A percentile compares a stretch with the other conserved stretches of the same genome.
Conservation (phyloP, 345 rosid genomes). For the Clausena lansium region DNA sequence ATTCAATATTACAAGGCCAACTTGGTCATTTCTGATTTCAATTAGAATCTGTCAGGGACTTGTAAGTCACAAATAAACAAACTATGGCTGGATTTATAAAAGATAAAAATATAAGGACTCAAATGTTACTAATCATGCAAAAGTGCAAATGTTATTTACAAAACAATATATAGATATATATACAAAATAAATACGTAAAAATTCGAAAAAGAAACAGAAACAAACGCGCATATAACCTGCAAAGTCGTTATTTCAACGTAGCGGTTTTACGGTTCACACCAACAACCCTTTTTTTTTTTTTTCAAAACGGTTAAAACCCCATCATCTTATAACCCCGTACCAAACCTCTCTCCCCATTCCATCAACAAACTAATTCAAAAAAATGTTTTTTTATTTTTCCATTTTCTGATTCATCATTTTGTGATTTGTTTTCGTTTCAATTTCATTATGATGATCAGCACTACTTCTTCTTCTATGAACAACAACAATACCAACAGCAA, state of each 20-base stretch:
- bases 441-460: conserved; percentile 2
- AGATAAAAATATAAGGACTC: background rate
- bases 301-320: conserved; percentile 25
- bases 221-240: conserved; percentile 31
- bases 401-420: background rate
- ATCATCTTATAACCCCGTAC: background rate
- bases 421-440: background rate
- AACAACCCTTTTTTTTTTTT: conserved; percentile 33
- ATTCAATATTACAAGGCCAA: background rate
- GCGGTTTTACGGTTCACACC: conserved; percentile 59
- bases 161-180: background rate
- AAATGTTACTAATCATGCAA: too few species aligned
- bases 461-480: conserved; percentile 7
- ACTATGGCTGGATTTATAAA: background rate
- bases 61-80: background rate
- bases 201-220: conserved; percentile 10
- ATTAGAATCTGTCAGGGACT: background rate
- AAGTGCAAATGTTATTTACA: too few species aligned
- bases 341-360: background rate
- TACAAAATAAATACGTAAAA: background rate
- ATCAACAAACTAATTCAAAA: background rate
- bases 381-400: background rate
- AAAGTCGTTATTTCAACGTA: conserved; percentile 26
- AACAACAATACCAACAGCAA: background rate
- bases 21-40: background rate